Evolutionary conservation across 1,284 basidiomycete genomes (phyloP), one percentile per base, ranked within the genome.

Genomic region (Abortiporus biennis): DNA sequence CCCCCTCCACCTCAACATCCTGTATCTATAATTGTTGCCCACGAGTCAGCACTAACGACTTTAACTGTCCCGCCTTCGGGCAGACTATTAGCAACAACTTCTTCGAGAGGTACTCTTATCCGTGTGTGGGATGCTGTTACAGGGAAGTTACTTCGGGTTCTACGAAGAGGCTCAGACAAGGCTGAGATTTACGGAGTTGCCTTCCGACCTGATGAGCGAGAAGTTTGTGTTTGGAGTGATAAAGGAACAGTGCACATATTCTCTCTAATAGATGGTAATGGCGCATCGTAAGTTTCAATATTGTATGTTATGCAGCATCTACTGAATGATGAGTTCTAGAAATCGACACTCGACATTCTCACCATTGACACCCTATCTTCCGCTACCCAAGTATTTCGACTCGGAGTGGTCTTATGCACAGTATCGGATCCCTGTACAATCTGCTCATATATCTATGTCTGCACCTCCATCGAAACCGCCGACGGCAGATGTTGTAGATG

Each of bases 171-270:
- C 3, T 80, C 87, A 13, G 94, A 97, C 61, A 82, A 86, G 50
- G 93, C 93, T 15, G 85, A 89, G 54, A 94, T 97, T 43, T 96
- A 92, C 66, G 91, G 91, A 1, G 81, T 92, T 16, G 79, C 79
- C 40, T 86, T 85, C 61, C 72, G 83, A 47, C 82, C 80, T 6
- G 88, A 86, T 54, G 86, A 88, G 61, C 74, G 71, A 42, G 85
- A 91, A 53, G 65, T 94, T 1, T 89, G 86, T 53, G 88, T 88
- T 6, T 92, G 91, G 87, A 95, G 92, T 59, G 94, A 98, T 64
- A 97, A 97, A 66, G 93, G 94, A 29, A 98, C 94, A 0, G 80
- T 98, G 3, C 93, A 98, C 59, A 72, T 95, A 17, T 93, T 93
- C 61, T 80, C 84, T 24, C 74, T 95, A 44, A 62, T 61, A n/a